Evolutionary conservation across 306 rosid species (phyloP).

Genomic region (Cajanus cajan): DNA sequence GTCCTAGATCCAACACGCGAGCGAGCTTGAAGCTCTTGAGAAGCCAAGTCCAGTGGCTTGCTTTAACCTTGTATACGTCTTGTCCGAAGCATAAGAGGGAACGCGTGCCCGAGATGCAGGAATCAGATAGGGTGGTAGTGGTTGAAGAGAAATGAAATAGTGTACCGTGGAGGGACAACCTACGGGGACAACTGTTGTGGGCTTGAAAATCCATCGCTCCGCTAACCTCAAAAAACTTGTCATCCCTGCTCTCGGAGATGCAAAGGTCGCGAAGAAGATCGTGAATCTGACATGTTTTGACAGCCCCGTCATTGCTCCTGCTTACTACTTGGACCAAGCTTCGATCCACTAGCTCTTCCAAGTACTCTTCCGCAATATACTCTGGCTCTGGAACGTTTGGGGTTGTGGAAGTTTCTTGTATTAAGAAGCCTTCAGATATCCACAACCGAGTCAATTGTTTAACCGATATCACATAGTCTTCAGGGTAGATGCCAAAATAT

Average conservation of each 20-base stretch:
- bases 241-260: background rate
- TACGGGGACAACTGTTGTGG: background rate
- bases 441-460: background rate
- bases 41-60: background rate
- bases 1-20: background rate
- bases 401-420: background rate
- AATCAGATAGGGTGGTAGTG: background rate
- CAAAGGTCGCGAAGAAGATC: background rate
- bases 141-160: background rate
- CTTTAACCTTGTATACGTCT: background rate
- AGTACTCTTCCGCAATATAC: background rate
- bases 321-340: background rate
- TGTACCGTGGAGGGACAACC: background rate
- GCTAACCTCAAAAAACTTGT: background rate
- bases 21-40: background rate
- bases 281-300: conserved; percentile 16
- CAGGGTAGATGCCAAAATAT: background rate
- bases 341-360: conserved; percentile 6
- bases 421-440: conserved; percentile 11
- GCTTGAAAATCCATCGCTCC: background rate
- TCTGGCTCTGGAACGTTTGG: background rate
- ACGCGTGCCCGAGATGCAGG: background rate
- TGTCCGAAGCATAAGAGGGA: background rate
- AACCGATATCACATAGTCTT: background rate
- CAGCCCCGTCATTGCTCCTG: conserved; percentile 3